phyloP scores from a whole-genome alignment of 768 basidiomycete genomes.

The Kwoniella newhampshirensis region DNA sequence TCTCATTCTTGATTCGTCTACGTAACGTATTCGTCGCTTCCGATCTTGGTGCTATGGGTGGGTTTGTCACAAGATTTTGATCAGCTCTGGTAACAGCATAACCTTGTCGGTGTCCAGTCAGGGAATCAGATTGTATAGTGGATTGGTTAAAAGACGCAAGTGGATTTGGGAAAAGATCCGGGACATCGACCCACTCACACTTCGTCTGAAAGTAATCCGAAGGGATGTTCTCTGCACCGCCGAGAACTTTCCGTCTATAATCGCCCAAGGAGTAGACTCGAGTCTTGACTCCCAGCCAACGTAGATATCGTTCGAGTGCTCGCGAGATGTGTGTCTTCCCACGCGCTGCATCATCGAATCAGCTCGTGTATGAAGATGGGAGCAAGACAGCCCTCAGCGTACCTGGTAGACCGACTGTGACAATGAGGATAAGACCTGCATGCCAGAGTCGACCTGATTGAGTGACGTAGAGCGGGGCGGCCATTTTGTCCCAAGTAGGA shows the following conservation, averaged over 20 bases:
- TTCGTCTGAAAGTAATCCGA: slow-evolving; percentile 88
- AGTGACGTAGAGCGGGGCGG: slow-evolving; percentile 92
- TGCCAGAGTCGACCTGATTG: slow-evolving; percentile 58
- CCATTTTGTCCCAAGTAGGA: slow-evolving; percentile 59
- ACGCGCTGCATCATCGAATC: slow-evolving; percentile 59
- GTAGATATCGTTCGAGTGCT: slow-evolving; percentile 90
- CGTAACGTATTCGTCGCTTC: slow-evolving; percentile 76
- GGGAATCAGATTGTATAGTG: too few species aligned
- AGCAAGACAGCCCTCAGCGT: slow-evolving; percentile 10
- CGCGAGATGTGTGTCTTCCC: slow-evolving; percentile 97
- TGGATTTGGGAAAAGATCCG: background rate
- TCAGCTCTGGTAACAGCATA: too few species aligned
- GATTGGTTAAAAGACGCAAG: too few species aligned
- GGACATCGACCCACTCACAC: slow-evolving; percentile 49
- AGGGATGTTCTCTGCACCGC: slow-evolving; percentile 82
- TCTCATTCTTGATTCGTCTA: slow-evolving; percentile 71
- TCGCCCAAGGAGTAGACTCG: slow-evolving; percentile 93
- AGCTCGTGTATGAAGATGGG: background rate
- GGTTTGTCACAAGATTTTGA: too few species aligned
- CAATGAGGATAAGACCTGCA: slow-evolving; percentile 90
- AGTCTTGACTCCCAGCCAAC: slow-evolving; percentile 97
- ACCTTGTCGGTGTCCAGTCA: too few species aligned
- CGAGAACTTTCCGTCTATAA: slow-evolving; percentile 84
- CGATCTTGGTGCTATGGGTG: slow-evolving; percentile 59
- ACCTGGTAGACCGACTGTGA: slow-evolving; percentile 84